A percentile compares a stretch with the other conserved stretches of the same genome.
Conservation (phyloP, 2,329 filamentous ascomycete genomes). For the Verticillium nubilum region DNA sequence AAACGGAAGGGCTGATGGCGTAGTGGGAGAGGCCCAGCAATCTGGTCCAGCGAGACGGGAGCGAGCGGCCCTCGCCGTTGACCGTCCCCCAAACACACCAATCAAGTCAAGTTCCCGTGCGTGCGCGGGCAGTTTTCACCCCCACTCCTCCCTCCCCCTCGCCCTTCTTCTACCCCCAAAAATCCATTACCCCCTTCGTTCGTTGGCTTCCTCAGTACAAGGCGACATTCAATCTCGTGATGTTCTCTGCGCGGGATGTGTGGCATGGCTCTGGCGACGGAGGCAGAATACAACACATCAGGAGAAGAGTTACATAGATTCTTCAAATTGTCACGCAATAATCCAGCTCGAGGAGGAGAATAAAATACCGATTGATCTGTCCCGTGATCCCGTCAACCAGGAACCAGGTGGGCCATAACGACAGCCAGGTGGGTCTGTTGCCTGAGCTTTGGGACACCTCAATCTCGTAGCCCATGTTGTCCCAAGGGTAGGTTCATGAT, state of each 20-base stretch:
- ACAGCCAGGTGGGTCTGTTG: background rate
- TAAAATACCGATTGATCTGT: background rate
- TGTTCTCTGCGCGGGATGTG: background rate
- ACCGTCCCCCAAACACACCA: background rate
- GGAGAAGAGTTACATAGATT: background rate
- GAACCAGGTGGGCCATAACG: background rate
- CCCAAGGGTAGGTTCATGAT: background rate
- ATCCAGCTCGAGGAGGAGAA: background rate
- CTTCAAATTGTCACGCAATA: background rate
- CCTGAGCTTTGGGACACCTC: background rate
- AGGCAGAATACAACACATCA: background rate
- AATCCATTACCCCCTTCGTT: no score
- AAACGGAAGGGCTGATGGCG: no score
- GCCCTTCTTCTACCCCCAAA: background rate
- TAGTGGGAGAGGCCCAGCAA: no score
- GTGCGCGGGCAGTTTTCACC: background rate
- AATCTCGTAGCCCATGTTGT: background rate
- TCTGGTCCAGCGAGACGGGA: background rate
- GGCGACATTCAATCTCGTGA: background rate
- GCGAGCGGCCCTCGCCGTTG: background rate
- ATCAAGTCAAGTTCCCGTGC: background rate
- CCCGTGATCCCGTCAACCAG: background rate
- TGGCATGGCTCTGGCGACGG: background rate
- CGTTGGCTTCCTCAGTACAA: background rate
- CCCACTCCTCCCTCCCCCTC: background rate